phyloP scores from a whole-genome alignment of 495 filamentous ascomycete species.

The Neurospora sp. region DNA sequence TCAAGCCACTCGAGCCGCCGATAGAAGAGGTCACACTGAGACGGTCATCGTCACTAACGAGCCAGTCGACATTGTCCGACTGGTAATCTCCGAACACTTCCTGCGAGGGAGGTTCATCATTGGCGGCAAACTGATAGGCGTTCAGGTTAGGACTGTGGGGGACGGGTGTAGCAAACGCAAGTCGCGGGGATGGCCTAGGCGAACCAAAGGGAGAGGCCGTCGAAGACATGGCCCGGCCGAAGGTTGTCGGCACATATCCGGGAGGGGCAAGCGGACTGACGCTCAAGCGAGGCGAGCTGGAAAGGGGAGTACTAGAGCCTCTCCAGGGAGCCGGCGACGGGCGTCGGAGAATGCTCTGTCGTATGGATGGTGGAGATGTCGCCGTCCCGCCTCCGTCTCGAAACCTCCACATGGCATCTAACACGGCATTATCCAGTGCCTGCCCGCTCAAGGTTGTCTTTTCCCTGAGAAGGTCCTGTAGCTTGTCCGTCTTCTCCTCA shows the following conservation, averaged over 20 bases:
- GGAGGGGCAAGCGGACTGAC: constrained; percentile 75
- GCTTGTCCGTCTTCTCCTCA: constrained; percentile 89
- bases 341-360: constrained; percentile 81
- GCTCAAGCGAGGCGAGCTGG: constrained; percentile 63
- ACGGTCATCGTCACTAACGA: constrained; percentile 76
- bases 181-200: constrained; percentile 83
- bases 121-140: constrained; percentile 77
- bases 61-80: constrained; percentile 91
- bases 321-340: constrained; percentile 94
- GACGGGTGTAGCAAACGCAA: constrained; percentile 82
- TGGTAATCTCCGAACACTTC: constrained; percentile 89
- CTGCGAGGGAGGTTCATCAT: constrained; percentile 57
- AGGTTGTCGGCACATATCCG: constrained; percentile 67
- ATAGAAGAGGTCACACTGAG: constrained; percentile 66
- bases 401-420: constrained; percentile 88
- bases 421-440: constrained; percentile 76
- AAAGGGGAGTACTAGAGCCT: constrained; percentile 63
- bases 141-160: constrained; percentile 90
- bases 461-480: constrained; percentile 75
- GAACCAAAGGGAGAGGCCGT: constrained; percentile 85
- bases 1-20: constrained; percentile 48
- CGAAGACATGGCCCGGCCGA: constrained; percentile 65
- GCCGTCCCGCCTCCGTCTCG: constrained; percentile 67
- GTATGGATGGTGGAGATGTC: constrained; percentile 66
- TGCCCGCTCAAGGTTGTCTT: constrained; percentile 69